Conservation (phyloP, 257 asterid genomes). For the Fraxinus americana region DNA sequence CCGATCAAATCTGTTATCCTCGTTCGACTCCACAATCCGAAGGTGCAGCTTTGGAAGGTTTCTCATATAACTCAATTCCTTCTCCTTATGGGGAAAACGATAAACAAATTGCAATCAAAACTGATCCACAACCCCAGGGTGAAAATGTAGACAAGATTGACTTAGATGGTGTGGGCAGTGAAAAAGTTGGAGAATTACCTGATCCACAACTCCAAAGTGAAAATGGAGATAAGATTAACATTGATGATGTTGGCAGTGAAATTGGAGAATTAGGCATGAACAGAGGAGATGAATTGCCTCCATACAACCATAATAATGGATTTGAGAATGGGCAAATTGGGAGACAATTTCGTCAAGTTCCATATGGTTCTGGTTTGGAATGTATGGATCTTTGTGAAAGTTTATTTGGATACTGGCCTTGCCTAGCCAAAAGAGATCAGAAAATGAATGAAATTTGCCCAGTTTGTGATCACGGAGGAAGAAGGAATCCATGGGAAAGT, state of each 20-base stretch:
- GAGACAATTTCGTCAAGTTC: conserved; percentile 22
- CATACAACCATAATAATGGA: not conserved
- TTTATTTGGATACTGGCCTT: conserved; percentile 91
- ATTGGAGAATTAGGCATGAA: too few relatives aligned
- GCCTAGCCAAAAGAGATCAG: conserved; percentile 51
- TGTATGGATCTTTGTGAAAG: conserved; percentile 70
- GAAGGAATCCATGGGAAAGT: conserved; percentile 57
- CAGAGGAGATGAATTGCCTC: too few relatives aligned
- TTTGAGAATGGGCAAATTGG: conserved; percentile 14
- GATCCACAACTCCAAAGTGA: not conserved
- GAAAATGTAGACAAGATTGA: conserved; percentile 26
- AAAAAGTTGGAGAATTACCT: conserved; percentile 6
- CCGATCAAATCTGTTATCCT: conserved; percentile 68
- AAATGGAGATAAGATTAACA: not conserved
- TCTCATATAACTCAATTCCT: conserved; percentile 45
- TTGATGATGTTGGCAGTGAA: too few relatives aligned
- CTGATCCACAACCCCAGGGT: conserved; percentile 10
- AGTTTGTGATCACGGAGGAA: conserved; percentile 31
- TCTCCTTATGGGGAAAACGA: conserved; percentile 45
- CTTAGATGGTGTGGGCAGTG: not conserved
- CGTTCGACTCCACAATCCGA: conserved; percentile 36
- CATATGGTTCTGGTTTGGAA: conserved; percentile 87
- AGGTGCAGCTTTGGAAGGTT: conserved; percentile 19
- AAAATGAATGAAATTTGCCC: conserved; percentile 21
- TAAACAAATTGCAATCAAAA: conserved; percentile 17